These are phyloP conservation scores for Lentinula sp. DNA, from an alignment of 768 basidiomycete species.

Conservation along the genomic window DNA sequence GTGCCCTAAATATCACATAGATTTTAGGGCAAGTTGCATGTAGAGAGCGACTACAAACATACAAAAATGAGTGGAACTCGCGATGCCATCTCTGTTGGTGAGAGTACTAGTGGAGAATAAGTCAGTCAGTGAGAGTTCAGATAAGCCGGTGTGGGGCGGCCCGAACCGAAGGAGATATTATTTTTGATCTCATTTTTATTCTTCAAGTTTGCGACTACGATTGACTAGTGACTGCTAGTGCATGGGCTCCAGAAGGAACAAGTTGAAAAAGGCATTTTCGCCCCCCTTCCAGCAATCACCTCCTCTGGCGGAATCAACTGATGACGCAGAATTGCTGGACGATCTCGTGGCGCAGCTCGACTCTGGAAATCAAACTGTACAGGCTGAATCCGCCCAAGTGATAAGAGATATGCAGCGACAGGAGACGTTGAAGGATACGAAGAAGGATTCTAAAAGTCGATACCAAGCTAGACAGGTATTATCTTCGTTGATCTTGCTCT, in stretches of 20 bases:
- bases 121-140: not conserved
- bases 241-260: constrained; percentile 47
- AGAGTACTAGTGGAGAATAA: not conserved
- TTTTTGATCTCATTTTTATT: too few species aligned
- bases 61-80: constrained; percentile 34
- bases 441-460: constrained; percentile 55
- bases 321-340: constrained; percentile 62
- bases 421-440: constrained; percentile 28
- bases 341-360: constrained; percentile 77
- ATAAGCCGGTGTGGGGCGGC: not conserved
- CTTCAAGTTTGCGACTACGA: too few species aligned
- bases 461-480: constrained; percentile 69
- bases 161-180: not conserved
- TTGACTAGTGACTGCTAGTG: too few species aligned
- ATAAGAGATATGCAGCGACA: constrained; percentile 41
- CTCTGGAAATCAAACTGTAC: constrained; percentile 44
- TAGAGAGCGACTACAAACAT: not conserved
- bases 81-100: constrained; percentile 12
- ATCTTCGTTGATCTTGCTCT: not conserved
- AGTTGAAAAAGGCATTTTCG: constrained; percentile 41
- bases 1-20: not conserved
- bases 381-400: constrained; percentile 41
- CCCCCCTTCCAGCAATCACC: constrained; percentile 22
- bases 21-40: not conserved
- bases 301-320: constrained; percentile 18